These are phyloP conservation scores for Pseudonitzschia pungens DNA, from an alignment of 108 stramenopile genomes.

Conservation along the genomic window DNA sequence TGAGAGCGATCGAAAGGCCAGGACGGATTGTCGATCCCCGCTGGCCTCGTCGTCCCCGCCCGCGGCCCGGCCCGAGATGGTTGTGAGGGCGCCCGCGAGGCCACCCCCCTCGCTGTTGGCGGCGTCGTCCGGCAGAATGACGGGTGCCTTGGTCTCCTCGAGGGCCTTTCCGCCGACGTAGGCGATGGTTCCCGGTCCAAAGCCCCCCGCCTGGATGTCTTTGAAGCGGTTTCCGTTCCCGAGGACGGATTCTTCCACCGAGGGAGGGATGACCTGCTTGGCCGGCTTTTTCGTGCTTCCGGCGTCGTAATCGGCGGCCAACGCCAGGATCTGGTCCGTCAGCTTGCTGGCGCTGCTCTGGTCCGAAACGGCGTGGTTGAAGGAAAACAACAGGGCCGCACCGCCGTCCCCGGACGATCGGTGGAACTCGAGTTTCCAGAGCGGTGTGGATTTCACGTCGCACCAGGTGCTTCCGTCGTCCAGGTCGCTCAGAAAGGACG, in stretches of 20 bases:
- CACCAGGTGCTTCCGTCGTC: slow-evolving; percentile 74
- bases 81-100: slow-evolving; percentile 61
- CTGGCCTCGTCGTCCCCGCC: slow-evolving; percentile 54
- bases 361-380: slow-evolving; percentile 88
- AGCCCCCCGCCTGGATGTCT: slow-evolving; percentile 43
- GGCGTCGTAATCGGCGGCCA: slow-evolving; percentile 49
- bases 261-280: slow-evolving; percentile 56
- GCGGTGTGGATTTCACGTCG: slow-evolving; percentile 40
- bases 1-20: slow-evolving; percentile 67
- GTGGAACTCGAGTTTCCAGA: slow-evolving; percentile 77
- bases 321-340: slow-evolving; percentile 64
- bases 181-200: slow-evolving; percentile 50
- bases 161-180: slow-evolving; percentile 81
- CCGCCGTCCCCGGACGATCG: slow-evolving; percentile 37
- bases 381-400: slow-evolving; percentile 72
- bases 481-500: slow-evolving; percentile 56
- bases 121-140: slow-evolving; percentile 72
- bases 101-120: slow-evolving; percentile 12
- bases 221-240: slow-evolving; percentile 49
- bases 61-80: slow-evolving; percentile 76
- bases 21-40: slow-evolving; percentile 46
- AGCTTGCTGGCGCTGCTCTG: slow-evolving; percentile 75
- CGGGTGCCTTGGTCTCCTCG: slow-evolving; percentile 76
- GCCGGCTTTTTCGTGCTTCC: slow-evolving; percentile 39
- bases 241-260: slow-evolving; percentile 78